Base-by-base conservation (phyloP, 768 basidiomycete species). In the Royoungia palumana region DNA sequence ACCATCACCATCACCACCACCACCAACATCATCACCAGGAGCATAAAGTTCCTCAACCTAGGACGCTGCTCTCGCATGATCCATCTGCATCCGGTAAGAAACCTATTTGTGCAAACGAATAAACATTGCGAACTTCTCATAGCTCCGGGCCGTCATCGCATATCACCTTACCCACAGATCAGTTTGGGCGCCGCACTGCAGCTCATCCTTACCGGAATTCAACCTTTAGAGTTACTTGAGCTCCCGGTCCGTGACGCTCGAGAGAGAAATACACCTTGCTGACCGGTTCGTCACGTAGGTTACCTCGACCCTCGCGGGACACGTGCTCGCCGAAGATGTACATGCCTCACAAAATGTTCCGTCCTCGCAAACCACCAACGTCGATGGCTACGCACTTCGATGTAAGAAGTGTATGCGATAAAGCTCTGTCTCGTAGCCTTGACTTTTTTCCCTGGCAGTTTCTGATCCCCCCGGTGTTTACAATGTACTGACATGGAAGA, bases 351-450 rank as follows among this genome's bases (percentile, higher is more conserved):
- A 77, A 27, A 72, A 88, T 58, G 76, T 88, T 0, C 92, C 92
- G 3, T 62, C 65, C 4, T 76, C 76, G 2, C 64, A 72, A 16
- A 89, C 88, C 1, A 92, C 92, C 6, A 94, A 82, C 55, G 90
- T 92, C 11, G 92, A 94, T 63, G 92, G 92, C 1, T 95, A 95
- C 61, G 92, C 92, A 5, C 66, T 94, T 1, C 73, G 80, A 50
- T 82, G 88, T 89, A 58, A 52, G 78, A 53, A 4, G 20, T 20
- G 11, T 6, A 8, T 43, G n/a, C 30, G 13, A 45, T 16, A 12
- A 28, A 17, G 5, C 9, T 19, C 37, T 3, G 16, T 32, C 42
- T 41, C 24, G 11, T 41, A 20, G 6, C 16, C 11, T 24, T 61
- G 25, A 60, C 41, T 4, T 20, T 30, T 14, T 24, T 5, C 3